Percentiles rank a stretch among this genome's conserved stretches.
Conservation (phyloP, 768 basidiomycete genomes). For the Mycena sanguinolenta region DNA sequence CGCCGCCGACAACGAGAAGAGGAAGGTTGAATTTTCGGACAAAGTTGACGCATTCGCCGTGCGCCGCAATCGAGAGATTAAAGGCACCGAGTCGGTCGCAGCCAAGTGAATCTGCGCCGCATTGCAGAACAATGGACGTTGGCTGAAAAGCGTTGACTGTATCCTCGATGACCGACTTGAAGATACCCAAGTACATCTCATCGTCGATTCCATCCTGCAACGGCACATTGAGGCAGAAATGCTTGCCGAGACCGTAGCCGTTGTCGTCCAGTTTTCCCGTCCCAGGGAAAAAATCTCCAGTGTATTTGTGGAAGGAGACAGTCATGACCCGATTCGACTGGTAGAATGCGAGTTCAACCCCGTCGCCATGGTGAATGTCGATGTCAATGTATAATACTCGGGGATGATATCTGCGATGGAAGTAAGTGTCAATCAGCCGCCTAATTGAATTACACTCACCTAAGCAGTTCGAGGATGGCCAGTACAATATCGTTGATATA, state of each 20-base stretch:
- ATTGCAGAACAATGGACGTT: slow-evolving; percentile 92
- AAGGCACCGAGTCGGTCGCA: slow-evolving; percentile 96
- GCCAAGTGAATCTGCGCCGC: slow-evolving; percentile 96
- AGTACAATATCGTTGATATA: slow-evolving; percentile 98
- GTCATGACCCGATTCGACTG: slow-evolving; percentile 99
- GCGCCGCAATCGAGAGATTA: slow-evolving; percentile 96
- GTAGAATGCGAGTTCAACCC: slow-evolving; percentile 98
- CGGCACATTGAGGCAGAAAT: slow-evolving; percentile 96
- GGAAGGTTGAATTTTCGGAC: slow-evolving; percentile 94
- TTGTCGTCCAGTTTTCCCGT: slow-evolving; percentile 97
- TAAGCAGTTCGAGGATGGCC: slow-evolving; percentile 91
- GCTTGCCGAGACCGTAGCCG: slow-evolving; percentile 88
- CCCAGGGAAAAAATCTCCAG: slow-evolving; percentile 97
- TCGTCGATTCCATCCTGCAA: slow-evolving; percentile 97
- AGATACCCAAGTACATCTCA: slow-evolving; percentile 94
- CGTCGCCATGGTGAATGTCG: slow-evolving; percentile 98
- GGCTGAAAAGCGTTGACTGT: slow-evolving; percentile 92
- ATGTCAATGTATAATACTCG: slow-evolving; percentile 99
- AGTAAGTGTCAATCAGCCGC: not conserved
- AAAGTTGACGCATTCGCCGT: slow-evolving; percentile 98
- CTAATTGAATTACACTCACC: slow-evolving; percentile 58
- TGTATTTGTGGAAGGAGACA: slow-evolving; percentile 99
- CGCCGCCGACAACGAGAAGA: slow-evolving; percentile 92
- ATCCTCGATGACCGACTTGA: slow-evolving; percentile 97
- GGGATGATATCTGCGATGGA: slow-evolving; percentile 79